A percentile compares a stretch with the other conserved stretches of the same genome.
Conservation (phyloP, 768 basidiomycete species). For the Neoboletus brunneissimus region DNA sequence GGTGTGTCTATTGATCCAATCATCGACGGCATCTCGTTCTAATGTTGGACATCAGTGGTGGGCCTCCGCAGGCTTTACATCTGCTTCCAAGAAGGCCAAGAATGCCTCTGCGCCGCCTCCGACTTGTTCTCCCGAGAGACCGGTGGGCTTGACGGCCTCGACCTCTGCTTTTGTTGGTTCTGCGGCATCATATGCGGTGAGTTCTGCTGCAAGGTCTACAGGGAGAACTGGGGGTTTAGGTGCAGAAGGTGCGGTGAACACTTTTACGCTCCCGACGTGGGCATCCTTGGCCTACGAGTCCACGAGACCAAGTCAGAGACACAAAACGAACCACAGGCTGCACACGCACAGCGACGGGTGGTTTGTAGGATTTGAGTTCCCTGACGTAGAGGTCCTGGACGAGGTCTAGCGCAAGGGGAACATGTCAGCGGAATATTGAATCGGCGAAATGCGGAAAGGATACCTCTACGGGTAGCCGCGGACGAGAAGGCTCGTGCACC, state of each 20-base stretch:
- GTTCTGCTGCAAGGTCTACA: conserved; percentile 81
- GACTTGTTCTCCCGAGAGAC: conserved; percentile 21
- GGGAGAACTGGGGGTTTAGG: conserved; percentile 79
- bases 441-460: conserved; percentile 29
- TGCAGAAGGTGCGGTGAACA: conserved; percentile 68
- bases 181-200: conserved; percentile 77
- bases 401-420: conserved; percentile 55
- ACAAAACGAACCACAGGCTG: neutral
- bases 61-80: conserved; percentile 62
- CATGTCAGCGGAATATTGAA: conserved; percentile 3
- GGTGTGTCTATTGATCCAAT: conserved; percentile 18
- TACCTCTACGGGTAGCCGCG: conserved; percentile 64
- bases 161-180: conserved; percentile 62
- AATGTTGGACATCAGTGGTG: conserved; percentile 42
- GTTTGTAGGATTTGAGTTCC: conserved; percentile 89
- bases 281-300: conserved; percentile 76
- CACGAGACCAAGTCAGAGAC: neutral
- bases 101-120: conserved; percentile 65
- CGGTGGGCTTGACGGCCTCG: conserved; percentile 32
- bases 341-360: conserved; percentile 62
- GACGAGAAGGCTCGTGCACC: conserved; percentile 59
- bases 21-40: conserved; percentile 7
- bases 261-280: conserved; percentile 83
- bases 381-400: conserved; percentile 90
- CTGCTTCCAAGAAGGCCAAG: conserved; percentile 78